These are phyloP conservation scores for Leccinum longicurvipes DNA, from an alignment of 768 basidiomycete species.

Conservation along the genomic window DNA sequence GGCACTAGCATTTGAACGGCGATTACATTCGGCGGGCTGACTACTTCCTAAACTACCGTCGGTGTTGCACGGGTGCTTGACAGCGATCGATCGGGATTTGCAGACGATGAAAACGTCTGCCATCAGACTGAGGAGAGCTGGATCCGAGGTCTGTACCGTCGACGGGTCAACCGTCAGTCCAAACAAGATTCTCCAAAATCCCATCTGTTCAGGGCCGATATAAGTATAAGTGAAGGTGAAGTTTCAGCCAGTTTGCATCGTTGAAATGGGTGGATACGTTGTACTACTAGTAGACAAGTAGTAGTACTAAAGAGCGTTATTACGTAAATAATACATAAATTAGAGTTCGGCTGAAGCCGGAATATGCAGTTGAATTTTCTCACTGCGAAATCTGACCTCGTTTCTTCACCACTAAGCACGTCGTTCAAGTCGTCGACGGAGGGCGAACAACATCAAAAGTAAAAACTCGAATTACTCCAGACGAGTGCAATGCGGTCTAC, in stretches of 20 bases:
- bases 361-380: neutral
- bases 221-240: too few species aligned
- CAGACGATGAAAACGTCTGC: neutral
- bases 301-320: too few species aligned
- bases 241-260: neutral
- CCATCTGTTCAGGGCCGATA: too few species aligned
- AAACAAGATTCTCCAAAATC: neutral
- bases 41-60: neutral
- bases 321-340: neutral
- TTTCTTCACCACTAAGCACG: neutral
- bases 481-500: constrained; percentile 22
- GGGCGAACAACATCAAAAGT: constrained; percentile 5
- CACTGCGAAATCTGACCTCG: neutral
- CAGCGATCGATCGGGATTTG: neutral
- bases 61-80: neutral
- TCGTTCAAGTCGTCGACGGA: constrained; percentile 3
- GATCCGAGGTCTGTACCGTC: too few species aligned
- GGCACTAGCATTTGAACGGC: neutral
- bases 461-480: neutral
- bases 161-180: neutral
- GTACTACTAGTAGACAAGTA: too few species aligned
- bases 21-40: neutral
- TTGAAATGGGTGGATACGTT: too few species aligned
- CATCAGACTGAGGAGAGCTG: neutral
- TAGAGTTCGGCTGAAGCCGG: neutral